Base-by-base conservation (phyloP, 192 early-diverging fungal genomes). In the Gryganskiella cystojenkinii region DNA sequence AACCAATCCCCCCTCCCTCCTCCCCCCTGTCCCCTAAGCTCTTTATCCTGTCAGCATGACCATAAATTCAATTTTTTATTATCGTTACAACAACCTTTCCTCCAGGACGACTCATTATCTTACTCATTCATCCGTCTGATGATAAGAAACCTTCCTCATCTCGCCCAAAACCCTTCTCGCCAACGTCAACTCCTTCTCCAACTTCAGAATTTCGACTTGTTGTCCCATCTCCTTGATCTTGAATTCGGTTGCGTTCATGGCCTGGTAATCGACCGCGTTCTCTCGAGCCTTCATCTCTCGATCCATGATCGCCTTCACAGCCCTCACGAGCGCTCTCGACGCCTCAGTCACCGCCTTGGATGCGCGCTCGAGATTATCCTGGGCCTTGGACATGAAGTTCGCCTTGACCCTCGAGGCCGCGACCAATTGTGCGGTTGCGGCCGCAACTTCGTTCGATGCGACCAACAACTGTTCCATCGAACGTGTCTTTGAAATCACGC, bases 181-280 rank as follows among this genome's bases (percentile, higher is more conserved):
- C 62, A 90, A 80, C 27, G 84, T 85, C 56, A 99, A 83, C 56
- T 95, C 95, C 66, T 95, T 94, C 76, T 99, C 97, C 37, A 98
- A 84, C 81, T 96, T 94, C 70, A 98, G 83, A 59, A 99, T 96
- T 80, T 90, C 86, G 33, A 99, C 97, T 80, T 99, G 96, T 81
- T 96, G 96, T 64, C 97, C 95, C 97, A 98, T 99, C 78, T 98
- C 96, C 67, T 89, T 88, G 61, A 92, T 91, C 83, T 97, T 97
- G 80, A 95, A 93, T 71, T 99, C 95, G 79, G 95, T 92, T 28
- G 90, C 88, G 51, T 89, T 90, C 83, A 99, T 83, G 62, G 85
- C 82, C 57, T 87, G 86, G 52, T 85, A 92, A 67, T 93, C 87
- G 62, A 90, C 84, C 20, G 54, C 51, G 0, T 40, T 58, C 35